Evolutionary conservation across 768 basidiomycete species (phyloP).

Genomic region (Termitomyces sp.): DNA sequence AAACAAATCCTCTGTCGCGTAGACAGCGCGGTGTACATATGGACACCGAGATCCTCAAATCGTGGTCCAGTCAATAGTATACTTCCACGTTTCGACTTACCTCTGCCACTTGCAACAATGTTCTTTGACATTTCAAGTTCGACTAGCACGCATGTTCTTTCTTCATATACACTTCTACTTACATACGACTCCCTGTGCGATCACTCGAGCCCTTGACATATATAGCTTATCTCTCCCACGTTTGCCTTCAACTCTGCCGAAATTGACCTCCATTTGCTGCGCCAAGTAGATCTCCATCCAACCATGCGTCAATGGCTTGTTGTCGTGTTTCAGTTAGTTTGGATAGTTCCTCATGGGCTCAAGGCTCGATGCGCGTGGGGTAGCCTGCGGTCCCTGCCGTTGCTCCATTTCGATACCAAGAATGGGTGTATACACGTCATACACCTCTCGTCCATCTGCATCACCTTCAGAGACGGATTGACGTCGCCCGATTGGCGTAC

Average conservation of each 20-base stretch:
- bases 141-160: neutral
- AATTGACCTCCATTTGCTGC: too few species aligned
- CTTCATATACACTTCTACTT: neutral
- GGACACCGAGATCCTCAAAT: neutral
- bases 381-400: too few species aligned
- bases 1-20: neutral
- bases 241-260: neutral
- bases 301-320: neutral
- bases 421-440: neutral
- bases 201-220: neutral
- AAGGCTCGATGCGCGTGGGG: neutral
- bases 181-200: neutral
- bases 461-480: too few species aligned
- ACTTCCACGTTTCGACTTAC: neutral
- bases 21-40: neutral
- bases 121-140: neutral
- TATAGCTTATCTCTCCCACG: neutral
- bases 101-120: neutral
- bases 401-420: neutral
- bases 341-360: neutral
- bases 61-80: constrained; percentile 2
- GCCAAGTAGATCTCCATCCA: neutral
- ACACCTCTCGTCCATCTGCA: too few species aligned
- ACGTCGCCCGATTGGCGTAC: neutral
- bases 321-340: neutral